Evolutionary conservation across 306 rosid species (phyloP).

Genomic region (Prunus mume): DNA sequence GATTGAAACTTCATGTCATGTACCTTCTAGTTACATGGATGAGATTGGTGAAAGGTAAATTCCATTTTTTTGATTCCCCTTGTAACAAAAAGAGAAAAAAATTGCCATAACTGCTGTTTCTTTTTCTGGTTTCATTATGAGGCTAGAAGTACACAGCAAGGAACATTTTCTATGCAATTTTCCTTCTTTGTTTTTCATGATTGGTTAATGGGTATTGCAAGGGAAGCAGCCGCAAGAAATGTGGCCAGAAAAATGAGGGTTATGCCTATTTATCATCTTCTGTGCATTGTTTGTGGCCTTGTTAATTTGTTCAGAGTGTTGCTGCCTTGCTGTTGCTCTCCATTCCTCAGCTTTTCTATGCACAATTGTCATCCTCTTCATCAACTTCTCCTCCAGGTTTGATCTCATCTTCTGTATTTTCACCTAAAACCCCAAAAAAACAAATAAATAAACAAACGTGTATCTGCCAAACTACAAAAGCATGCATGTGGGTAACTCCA

Average conservation of each 20-base stretch:
- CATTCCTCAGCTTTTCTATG: slow-evolving; percentile 88
- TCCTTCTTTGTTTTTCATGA: not conserved
- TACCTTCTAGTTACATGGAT: too few relatives aligned
- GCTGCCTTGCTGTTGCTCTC: slow-evolving; percentile 68
- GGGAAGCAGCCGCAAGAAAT: slow-evolving; percentile 92
- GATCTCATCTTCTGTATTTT: slow-evolving; percentile 92
- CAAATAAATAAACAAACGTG: not conserved
- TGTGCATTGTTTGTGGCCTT: slow-evolving; percentile 56
- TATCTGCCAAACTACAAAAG: not conserved
- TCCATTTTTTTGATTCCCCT: too few relatives aligned
- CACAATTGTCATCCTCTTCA: slow-evolving; percentile 81
- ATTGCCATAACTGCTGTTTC: not conserved
- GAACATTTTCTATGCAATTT: not conserved
- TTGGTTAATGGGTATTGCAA: slow-evolving; percentile 41
- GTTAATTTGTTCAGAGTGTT: slow-evolving; percentile 68
- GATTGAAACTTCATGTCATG: too few relatives aligned
- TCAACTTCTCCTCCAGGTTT: slow-evolving; percentile 86
- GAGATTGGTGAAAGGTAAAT: too few relatives aligned
- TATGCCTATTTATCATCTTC: slow-evolving; percentile 47
- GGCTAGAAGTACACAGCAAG: slow-evolving; percentile 4
- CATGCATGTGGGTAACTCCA: not conserved
- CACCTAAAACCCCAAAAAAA: slow-evolving; percentile 42
- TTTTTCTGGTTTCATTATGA: slow-evolving; percentile 3
- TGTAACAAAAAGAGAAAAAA: too few relatives aligned
- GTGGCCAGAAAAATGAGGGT: slow-evolving; percentile 44